Percentiles rank a stretch among this genome's conserved stretches.
phyloP scores from a whole-genome alignment of 768 basidiomycete genomes.

The Lactarius indigo region DNA sequence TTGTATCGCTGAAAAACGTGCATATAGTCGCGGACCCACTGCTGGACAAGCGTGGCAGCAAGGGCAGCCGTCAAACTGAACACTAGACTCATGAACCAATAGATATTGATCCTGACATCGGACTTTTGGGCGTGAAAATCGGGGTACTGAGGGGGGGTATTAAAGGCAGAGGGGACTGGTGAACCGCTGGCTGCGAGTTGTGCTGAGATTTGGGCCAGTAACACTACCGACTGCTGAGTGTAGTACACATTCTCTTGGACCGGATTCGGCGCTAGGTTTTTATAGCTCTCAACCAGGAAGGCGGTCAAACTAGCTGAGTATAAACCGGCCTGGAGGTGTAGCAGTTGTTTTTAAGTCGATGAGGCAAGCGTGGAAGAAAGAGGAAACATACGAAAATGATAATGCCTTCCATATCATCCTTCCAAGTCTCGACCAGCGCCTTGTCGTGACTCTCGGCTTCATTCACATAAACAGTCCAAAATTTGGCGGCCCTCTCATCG shows the following conservation, averaged over 20 bases:
- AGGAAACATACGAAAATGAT: conserved; percentile 37
- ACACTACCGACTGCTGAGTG: conserved; percentile 9
- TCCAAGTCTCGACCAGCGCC: conserved; percentile 37
- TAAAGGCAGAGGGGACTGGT: neutral
- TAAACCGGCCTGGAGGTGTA: conserved; percentile 13
- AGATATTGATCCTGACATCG: conserved; percentile 38
- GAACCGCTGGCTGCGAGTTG: conserved; percentile 19
- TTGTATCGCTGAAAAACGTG: conserved; percentile 32
- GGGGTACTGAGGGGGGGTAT: neutral
- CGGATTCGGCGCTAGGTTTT: conserved; percentile 7
- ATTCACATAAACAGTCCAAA: conserved; percentile 39
- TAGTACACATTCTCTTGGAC: neutral
- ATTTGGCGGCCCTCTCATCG: conserved; percentile 37
- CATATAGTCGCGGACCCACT: conserved; percentile 44
- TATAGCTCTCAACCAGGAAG: conserved; percentile 16
- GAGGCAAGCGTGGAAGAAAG: neutral
- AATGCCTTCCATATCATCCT: conserved; percentile 41
- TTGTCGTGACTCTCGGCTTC: conserved; percentile 36
- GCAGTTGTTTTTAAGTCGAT: neutral
- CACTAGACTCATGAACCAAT: conserved; percentile 39
- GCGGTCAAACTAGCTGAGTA: conserved; percentile 20
- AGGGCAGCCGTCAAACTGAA: conserved; percentile 44
- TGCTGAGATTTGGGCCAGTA: conserved; percentile 19
- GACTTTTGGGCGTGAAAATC: conserved; percentile 29
- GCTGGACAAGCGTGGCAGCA: conserved; percentile 45